A percentile compares a stretch with the other conserved stretches of the same genome.
These are phyloP conservation scores for Saturnispora dispora DNA, from an alignment of 805 yeast genomes.

Conservation along the genomic window DNA sequence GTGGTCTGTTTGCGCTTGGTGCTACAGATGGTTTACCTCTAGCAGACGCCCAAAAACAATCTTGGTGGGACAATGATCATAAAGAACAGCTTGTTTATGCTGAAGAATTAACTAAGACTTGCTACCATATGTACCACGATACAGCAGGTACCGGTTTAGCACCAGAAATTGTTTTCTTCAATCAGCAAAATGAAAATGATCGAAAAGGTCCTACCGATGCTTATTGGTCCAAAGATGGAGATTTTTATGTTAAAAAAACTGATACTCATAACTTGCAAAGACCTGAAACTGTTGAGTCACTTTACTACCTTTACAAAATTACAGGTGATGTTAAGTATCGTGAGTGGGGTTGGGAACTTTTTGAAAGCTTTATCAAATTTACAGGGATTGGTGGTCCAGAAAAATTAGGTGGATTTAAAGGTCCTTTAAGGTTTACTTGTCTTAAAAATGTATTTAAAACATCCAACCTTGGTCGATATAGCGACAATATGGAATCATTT, in stretches of 20 bases:
- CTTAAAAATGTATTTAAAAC: constrained; percentile 38
- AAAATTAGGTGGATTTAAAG: constrained; percentile 31
- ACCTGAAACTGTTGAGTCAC: constrained; percentile 88
- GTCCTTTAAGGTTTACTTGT: constrained; percentile 44
- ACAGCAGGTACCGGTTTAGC: constrained; percentile 65
- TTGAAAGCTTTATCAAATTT: constrained; percentile 56
- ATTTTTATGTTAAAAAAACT: constrained; percentile 51
- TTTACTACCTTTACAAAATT: constrained; percentile 69
- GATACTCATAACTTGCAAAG: constrained; percentile 85
- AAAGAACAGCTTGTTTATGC: constrained; percentile 63
- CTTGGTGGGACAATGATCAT: constrained; percentile 48
- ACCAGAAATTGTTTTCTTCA: constrained; percentile 86
- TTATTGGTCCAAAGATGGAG: constrained; percentile 6
- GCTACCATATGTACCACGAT: constrained; percentile 76
- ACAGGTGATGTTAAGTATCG: constrained; percentile 77
- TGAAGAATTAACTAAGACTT: constrained; percentile 66
- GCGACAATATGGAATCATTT: constrained; percentile 81
- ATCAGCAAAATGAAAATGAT: constrained; percentile 23
- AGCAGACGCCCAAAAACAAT: constrained; percentile 42
- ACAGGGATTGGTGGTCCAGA: constrained; percentile 29
- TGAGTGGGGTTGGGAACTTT: constrained; percentile 84
- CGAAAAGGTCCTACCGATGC: constrained; percentile 30
- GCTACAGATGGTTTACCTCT: constrained; percentile 69
- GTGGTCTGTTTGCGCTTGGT: constrained; percentile 82
- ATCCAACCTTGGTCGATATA: constrained; percentile 6